These are phyloP conservation scores for Eucalyptus tenuipes DNA, from an alignment of 345 rosid genomes.

Conservation along the genomic window DNA sequence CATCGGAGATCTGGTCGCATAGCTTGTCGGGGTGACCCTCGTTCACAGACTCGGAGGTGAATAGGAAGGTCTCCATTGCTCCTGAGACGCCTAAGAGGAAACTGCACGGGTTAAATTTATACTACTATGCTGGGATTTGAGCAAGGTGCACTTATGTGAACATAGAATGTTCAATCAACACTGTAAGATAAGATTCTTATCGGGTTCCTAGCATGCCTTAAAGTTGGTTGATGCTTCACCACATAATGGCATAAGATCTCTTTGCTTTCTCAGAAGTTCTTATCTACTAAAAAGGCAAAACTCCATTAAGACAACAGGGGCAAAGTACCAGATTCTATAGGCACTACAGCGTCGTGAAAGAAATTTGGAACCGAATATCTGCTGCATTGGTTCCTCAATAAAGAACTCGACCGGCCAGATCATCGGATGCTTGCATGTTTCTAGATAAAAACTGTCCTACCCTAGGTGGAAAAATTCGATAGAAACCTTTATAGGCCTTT, in stretches of 20 bases:
- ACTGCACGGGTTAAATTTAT: not conserved
- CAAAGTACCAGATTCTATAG: not conserved
- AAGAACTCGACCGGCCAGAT: not conserved
- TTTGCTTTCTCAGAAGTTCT: not conserved
- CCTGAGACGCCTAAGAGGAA: not conserved
- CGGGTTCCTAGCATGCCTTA: not conserved
- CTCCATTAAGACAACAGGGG: not conserved
- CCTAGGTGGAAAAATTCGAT: not conserved
- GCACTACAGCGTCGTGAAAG: not conserved
- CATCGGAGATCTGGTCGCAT: conserved; percentile 41
- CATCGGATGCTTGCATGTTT: not conserved
- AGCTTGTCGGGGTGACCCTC: conserved; percentile 48
- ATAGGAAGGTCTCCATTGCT: conserved; percentile 34
- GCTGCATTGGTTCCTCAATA: not conserved
- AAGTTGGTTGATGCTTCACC: not conserved
- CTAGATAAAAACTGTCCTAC: not conserved
- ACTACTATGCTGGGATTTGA: not conserved
- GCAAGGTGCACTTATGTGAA: not conserved
- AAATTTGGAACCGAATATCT: not conserved
- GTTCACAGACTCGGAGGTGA: conserved; percentile 36
- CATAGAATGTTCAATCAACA: not conserved
- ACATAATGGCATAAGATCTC: not conserved
- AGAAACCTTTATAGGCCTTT: not conserved
- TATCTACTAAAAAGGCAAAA: not conserved
- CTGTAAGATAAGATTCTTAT: not conserved